Evolutionary conservation across 345 rosid genomes (phyloP).

Genomic region (Cardamine occulta): DNA sequence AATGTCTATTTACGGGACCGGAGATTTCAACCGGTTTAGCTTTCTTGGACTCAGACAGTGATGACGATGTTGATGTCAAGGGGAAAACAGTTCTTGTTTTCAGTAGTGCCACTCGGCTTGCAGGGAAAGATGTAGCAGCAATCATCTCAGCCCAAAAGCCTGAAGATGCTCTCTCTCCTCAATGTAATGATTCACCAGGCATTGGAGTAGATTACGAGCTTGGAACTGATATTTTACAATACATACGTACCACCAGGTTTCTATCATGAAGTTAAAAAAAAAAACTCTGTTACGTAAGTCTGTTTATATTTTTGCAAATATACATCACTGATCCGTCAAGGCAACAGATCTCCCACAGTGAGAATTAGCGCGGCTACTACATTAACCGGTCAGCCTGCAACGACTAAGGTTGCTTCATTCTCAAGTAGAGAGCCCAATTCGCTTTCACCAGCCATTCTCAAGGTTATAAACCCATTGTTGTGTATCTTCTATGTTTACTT

Average conservation of each 20-base stretch:
- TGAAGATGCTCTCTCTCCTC: not conserved
- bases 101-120: not conserved
- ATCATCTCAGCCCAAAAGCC: slow-evolving; percentile 37
- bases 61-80: not conserved
- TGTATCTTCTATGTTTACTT: not conserved
- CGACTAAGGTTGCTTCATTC: slow-evolving; percentile 45
- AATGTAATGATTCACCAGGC: slow-evolving; percentile 5
- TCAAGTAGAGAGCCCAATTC: slow-evolving; percentile 63
- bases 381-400: slow-evolving; percentile 39
- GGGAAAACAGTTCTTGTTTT: slow-evolving; percentile 33
- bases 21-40: slow-evolving; percentile 32
- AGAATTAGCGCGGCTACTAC: slow-evolving; percentile 45
- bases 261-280: not conserved
- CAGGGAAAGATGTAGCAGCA: slow-evolving; percentile 39
- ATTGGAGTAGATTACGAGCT: slow-evolving; percentile 38
- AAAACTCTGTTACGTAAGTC: slow-evolving; percentile 36
- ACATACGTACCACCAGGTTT: slow-evolving; percentile 47
- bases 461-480: slow-evolving; percentile 43
- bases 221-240: slow-evolving; percentile 43
- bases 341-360: slow-evolving; percentile 27
- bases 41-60: not conserved
- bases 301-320: not conserved
- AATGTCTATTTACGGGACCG: slow-evolving; percentile 36
- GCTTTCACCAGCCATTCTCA: slow-evolving; percentile 59
- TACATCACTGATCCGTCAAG: slow-evolving; percentile 41